Evolutionary conservation across 352 stramenopile genomes (phyloP).

Genomic region (Phytophthora nicotianae): DNA sequence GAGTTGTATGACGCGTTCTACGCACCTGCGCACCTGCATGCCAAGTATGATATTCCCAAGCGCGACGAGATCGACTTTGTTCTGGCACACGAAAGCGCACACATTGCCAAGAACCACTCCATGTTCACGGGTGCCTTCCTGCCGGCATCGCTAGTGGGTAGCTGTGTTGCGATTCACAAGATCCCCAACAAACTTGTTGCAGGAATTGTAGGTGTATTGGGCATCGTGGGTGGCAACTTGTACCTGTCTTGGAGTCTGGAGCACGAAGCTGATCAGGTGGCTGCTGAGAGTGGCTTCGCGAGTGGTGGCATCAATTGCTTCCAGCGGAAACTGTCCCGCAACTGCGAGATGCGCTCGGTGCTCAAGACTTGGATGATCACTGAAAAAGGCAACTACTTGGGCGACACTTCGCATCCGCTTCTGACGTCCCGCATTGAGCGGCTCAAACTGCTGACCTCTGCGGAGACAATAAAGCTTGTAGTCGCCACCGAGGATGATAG

Average conservation of each 20-base stretch:
- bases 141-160: conserved; percentile 63
- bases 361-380: conserved; percentile 78
- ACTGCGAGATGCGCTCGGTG: conserved; percentile 69
- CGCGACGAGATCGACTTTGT: conserved; percentile 86
- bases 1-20: conserved; percentile 87
- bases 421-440: conserved; percentile 77
- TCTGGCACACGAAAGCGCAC: conserved; percentile 78
- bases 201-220: conserved; percentile 46
- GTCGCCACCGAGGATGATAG: conserved; percentile 16
- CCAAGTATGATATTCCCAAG: conserved; percentile 61
- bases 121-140: conserved; percentile 67
- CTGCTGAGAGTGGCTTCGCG: conserved; percentile 68
- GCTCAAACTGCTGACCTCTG: conserved; percentile 53
- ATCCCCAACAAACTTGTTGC: conserved; percentile 81
- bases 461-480: conserved; percentile 15
- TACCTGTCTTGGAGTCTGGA: conserved; percentile 82
- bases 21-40: conserved; percentile 47
- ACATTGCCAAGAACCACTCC: conserved; percentile 85
- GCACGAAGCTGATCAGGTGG: conserved; percentile 80
- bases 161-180: conserved; percentile 57
- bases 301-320: conserved; percentile 77
- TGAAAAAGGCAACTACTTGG: conserved; percentile 80
- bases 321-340: conserved; percentile 73
- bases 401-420: conserved; percentile 76
- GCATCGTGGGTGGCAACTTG: conserved; percentile 60